Evolutionary conservation across 2,329 filamentous ascomycete species (phyloP).

Genomic region (Cladophialophora psammophila): DNA sequence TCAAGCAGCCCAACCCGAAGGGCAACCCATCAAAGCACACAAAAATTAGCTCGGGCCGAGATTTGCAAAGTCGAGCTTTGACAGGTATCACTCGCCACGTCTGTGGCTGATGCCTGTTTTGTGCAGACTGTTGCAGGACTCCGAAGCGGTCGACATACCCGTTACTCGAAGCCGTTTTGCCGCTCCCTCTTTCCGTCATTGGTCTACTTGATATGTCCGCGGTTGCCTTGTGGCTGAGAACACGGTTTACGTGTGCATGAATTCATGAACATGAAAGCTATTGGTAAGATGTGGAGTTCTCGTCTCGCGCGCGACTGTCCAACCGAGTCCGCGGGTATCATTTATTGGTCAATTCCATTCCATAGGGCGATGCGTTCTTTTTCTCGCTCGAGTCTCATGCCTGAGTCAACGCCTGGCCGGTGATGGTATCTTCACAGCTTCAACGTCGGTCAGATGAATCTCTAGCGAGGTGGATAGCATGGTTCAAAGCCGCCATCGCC

Average conservation of each 20-base stretch:
- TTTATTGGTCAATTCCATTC: background rate
- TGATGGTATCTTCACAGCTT: background rate
- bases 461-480: background rate
- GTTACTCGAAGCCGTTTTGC: background rate
- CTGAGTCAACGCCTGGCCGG: background rate
- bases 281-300: background rate
- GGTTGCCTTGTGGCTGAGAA: background rate
- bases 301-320: background rate
- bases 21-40: background rate
- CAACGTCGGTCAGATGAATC: no score
- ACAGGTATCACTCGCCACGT: slow-evolving; percentile 8
- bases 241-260: background rate
- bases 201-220: background rate
- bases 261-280: background rate
- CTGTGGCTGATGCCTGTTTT: slow-evolving; percentile 23
- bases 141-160: no score
- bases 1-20: background rate
- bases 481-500: background rate
- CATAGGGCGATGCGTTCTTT: background rate
- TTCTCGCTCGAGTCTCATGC: background rate
- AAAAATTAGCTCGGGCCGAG: background rate
- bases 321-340: background rate
- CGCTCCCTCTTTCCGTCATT: background rate
- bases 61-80: background rate
- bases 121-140: no score